phyloP scores from a whole-genome alignment of 129 eudicot genomes.

The Sambucus nigra region DNA sequence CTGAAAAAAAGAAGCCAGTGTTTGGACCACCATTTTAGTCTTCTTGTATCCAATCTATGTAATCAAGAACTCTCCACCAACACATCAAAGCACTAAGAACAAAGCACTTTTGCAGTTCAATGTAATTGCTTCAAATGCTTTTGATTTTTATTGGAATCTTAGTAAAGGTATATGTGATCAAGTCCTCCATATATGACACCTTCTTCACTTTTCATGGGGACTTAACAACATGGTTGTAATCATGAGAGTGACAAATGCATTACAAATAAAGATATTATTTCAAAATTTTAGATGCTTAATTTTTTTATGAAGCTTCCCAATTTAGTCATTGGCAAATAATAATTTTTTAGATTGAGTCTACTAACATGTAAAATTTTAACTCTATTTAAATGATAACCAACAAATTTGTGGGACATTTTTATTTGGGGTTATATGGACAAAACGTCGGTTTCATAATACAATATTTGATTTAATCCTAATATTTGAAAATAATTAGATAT shows the following conservation, averaged over 20 bases:
- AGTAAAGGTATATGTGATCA: constrained; percentile 36
- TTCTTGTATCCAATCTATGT: constrained; percentile 15
- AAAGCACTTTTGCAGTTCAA: constrained; percentile 26
- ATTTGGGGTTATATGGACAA: no score
- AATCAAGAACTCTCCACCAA: constrained; percentile 33
- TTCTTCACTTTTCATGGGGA: constrained; percentile 28
- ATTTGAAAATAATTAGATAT: no score
- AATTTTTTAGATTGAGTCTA: no score
- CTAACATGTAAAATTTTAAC: no score
- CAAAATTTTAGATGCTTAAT: no score
- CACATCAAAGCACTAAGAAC: constrained; percentile 17
- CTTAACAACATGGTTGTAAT: constrained; percentile 23
- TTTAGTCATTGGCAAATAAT: no score
- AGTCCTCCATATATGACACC: constrained; percentile 15
- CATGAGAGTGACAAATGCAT: constrained; percentile 18
- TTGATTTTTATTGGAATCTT: constrained; percentile 33
- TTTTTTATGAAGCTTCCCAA: no score
- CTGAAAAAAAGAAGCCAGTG: constrained; percentile 15
- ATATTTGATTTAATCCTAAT: no score
- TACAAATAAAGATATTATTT: no score
- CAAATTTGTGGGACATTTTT: no score
- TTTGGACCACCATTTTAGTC: constrained; percentile 41
- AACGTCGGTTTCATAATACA: no score
- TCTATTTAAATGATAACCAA: no score
- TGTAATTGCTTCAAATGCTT: constrained; percentile 28